Conservation (phyloP, 1,284 basidiomycete species). For the Malassezia brasiliensis region DNA sequence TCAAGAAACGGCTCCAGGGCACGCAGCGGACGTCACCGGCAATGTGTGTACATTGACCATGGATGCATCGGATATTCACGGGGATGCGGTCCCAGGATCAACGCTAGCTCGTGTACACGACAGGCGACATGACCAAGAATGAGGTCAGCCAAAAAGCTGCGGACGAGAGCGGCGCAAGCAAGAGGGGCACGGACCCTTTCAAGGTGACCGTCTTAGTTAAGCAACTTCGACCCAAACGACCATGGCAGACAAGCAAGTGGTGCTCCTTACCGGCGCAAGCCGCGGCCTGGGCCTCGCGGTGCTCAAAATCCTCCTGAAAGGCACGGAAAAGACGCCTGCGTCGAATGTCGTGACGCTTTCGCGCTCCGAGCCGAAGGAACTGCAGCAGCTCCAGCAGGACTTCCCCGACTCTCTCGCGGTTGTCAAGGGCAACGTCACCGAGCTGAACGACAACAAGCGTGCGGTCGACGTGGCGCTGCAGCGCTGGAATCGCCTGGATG, state of each 20-base stretch:
- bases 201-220: neutral
- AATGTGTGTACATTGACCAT: constrained; percentile 69
- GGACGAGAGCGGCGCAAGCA: constrained; percentile 56
- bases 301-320: constrained; percentile 56
- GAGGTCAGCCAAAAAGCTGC: constrained; percentile 57
- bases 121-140: constrained; percentile 59
- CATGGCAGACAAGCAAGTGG: constrained; percentile 21
- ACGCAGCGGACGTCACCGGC: constrained; percentile 33
- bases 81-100: constrained; percentile 51
- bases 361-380: constrained; percentile 59
- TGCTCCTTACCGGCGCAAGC: constrained; percentile 43
- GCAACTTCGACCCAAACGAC: neutral
- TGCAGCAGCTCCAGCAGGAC: constrained; percentile 54
- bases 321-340: constrained; percentile 12
- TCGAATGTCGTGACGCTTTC: constrained; percentile 66
- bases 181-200: constrained; percentile 47
- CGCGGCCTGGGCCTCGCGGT: constrained; percentile 70
- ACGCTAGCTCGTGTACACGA: constrained; percentile 49
- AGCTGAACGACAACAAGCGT: constrained; percentile 56
- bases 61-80: constrained; percentile 56
- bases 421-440: constrained; percentile 59
- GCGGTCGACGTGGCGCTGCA: constrained; percentile 58
- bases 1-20: constrained; percentile 56
- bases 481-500: constrained; percentile 60
- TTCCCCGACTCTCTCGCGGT: constrained; percentile 31